These are phyloP conservation scores for Nakazawaea wyomingensis DNA, from an alignment of 805 yeast species.

Conservation along the genomic window DNA sequence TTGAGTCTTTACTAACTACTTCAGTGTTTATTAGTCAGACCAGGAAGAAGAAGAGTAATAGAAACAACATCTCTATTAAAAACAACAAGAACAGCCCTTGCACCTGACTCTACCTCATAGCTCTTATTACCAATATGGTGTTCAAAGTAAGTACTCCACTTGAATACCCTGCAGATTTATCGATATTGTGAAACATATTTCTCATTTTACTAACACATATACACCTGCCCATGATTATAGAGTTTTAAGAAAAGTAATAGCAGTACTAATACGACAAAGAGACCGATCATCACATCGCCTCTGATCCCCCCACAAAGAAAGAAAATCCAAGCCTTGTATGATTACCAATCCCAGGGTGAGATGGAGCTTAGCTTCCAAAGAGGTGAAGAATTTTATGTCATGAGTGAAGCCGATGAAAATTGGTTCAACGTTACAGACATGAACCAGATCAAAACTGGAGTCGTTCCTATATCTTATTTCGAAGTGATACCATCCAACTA, in stretches of 20 bases:
- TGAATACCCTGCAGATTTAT: no score
- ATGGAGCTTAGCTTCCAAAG: conserved; percentile 73
- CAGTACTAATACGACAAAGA: background rate
- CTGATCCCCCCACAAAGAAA: conserved; percentile 26
- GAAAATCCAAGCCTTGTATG: conserved; percentile 77
- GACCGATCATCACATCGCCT: conserved; percentile 12
- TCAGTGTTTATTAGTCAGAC: no score
- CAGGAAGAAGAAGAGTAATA: no score
- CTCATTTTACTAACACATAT: no score
- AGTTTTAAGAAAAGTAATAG: conserved; percentile 7
- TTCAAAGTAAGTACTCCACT: conserved; percentile 9
- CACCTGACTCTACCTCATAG: no score
- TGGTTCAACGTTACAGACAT: conserved; percentile 94
- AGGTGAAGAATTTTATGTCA: conserved; percentile 89
- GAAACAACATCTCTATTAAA: no score
- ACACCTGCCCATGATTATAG: background rate
- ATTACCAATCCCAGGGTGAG: conserved; percentile 72
- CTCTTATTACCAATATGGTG: conserved; percentile 1
- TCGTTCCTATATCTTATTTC: conserved; percentile 83
- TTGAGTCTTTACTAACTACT: no score
- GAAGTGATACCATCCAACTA: conserved; percentile 65
- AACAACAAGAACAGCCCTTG: no score
- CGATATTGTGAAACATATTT: no score
- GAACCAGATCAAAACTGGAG: conserved; percentile 62
- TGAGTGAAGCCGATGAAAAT: conserved; percentile 52